phyloP scores from a whole-genome alignment of 345 rosid genomes.

The Rhizophora mangle region DNA sequence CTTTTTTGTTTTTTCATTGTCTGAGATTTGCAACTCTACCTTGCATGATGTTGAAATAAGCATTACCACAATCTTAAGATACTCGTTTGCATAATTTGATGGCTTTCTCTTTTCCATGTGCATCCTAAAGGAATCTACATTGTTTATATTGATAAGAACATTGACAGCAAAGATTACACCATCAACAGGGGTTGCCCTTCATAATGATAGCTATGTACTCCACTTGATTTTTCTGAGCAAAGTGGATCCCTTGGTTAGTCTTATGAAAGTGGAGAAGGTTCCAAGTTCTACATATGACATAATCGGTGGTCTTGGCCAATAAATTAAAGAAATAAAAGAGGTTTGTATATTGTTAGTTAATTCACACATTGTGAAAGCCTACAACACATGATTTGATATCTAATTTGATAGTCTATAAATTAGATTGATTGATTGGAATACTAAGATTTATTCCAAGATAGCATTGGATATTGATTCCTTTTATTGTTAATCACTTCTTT shows the following conservation, averaged over 20 bases:
- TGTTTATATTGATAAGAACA: conserved; percentile 86
- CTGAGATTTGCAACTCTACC: background rate
- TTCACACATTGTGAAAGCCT: background rate
- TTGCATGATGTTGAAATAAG: background rate
- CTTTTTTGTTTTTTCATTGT: background rate
- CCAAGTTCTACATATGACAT: conserved; percentile 97
- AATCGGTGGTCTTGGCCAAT: conserved; percentile 85
- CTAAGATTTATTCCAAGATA: background rate
- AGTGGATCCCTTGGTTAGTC: conserved; percentile 96
- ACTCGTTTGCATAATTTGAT: background rate
- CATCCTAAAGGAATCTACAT: conserved; percentile 99
- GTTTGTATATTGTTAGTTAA: conserved; percentile 23
- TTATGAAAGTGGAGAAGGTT: conserved; percentile 98
- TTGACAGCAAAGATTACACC: conserved; percentile 92
- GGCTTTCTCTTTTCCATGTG: conserved; percentile 63
- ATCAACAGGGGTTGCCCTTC: conserved; percentile 93
- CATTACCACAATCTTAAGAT: background rate
- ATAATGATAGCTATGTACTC: conserved; percentile 96
- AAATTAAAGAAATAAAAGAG: conserved; percentile 93
- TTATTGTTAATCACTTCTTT: conserved; percentile 2
- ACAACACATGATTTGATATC: background rate
- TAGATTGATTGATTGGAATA: too few species aligned
- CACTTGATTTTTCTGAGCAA: conserved; percentile 85
- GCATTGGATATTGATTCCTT: conserved; percentile 7
- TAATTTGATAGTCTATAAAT: too few species aligned